Percentiles rank a stretch among this genome's conserved stretches.
These are phyloP conservation scores for Ulota crispa DNA, from an alignment of 225 moss, liverwort and hornwort genomes.

Conservation along the genomic window DNA sequence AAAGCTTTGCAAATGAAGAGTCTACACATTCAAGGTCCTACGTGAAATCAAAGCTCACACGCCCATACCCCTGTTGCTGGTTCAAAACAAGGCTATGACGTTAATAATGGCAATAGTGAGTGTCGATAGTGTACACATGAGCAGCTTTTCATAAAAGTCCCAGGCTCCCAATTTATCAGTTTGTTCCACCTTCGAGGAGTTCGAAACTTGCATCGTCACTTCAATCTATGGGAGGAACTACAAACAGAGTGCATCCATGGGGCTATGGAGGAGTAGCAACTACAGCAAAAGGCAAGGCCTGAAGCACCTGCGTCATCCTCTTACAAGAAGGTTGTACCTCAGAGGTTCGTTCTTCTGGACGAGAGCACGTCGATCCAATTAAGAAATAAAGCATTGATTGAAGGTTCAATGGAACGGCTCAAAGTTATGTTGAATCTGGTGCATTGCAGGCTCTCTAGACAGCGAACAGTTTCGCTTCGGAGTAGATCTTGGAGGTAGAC, in stretches of 20 bases:
- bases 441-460: neutral
- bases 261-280: neutral
- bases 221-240: neutral
- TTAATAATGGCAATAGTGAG: neutral
- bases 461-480: conserved; percentile 32
- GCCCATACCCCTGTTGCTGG: no score
- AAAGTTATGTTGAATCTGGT: neutral
- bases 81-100: neutral
- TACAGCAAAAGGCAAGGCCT: neutral
- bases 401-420: neutral
- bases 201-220: neutral
- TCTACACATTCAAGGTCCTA: no score
- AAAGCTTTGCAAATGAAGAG: no score
- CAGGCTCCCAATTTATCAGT: neutral
- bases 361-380: no score
- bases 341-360: no score
- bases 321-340: no score
- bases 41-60: no score
- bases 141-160: neutral
- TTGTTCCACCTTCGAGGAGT: neutral
- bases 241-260: neutral
- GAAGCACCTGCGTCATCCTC: neutral
- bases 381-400: neutral
- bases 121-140: neutral
- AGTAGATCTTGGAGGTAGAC: conserved; percentile 18